Evolutionary conservation across 352 stramenopile genomes (phyloP), one percentile per base, ranked within the genome.

Genomic region (Phytophthora melonis): DNA sequence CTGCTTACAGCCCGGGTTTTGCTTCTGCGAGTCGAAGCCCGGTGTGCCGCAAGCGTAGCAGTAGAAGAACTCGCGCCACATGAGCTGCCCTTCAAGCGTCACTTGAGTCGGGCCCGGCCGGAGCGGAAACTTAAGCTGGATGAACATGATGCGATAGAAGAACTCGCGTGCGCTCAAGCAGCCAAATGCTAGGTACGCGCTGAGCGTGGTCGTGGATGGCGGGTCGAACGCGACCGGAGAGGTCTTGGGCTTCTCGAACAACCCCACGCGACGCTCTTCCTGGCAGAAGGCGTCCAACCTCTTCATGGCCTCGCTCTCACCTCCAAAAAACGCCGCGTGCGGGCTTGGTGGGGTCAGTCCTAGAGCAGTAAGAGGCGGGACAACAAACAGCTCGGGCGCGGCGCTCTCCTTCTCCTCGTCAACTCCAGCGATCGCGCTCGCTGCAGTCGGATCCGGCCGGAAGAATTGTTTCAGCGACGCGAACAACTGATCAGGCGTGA

Each of bases 221-320:
- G 81, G 86, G 36, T 87, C 81, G 2, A 97, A 70, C 1, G 90
- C 82, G 11, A 89, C 96, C 0, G 95, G 97, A 11, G 83, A 93
- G 6, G 97, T 99, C 34, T 97, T 97, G 1, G 98, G 98, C 71
- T 99, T 99, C 79, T 98, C 91, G 76, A 99, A 99, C 1, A 89
- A 82, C 23, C 87, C 89, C 5, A 98, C 91, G 39, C 90, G 97
- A 36, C 82, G 74, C 55, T 89, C 77, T 19, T 87, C 70, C 1
- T 82, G 71, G 62, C 82, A 94, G 52, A 92, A 90, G n/a, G 81
- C 75, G 9, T 89, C 75, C 45, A 95, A 52, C 3, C 82, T 68
- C 18, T 74, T 72, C 23, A 97, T 63, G 0, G 77, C 86, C 52
- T 79, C 54, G 11, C 75, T 86, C 71, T 92, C 85, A 11, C 87